Evolutionary conservation across 2,329 filamentous ascomycete species (phyloP), one percentile per base, ranked within the genome.

Genomic region (Colletotrichum tropicicola): DNA sequence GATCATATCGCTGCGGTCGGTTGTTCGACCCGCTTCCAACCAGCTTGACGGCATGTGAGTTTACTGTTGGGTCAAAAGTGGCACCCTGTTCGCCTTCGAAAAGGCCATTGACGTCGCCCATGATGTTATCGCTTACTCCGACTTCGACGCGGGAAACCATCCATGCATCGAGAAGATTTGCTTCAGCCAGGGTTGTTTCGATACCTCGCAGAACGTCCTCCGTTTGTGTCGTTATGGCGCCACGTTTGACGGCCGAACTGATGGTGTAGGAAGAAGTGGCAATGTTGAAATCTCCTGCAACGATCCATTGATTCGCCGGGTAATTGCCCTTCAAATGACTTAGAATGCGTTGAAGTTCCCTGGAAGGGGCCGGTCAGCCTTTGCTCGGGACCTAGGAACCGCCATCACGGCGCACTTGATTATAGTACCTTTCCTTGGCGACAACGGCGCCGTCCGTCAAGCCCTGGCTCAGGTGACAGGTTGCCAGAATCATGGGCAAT

Each of bases 241-340:
- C 83, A 55, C 79, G 82, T 59, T 82, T 80, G 2, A 85, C 68
- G 0, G 88, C 87, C 4, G 78, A 75, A 10, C 84, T 77, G 32
- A 91, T 83, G 0, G 87, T 86, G 55, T 80, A 79, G 2, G 79
- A 75, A 1, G 89, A 91, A 0, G 88, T 89, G 6, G 84, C 79
- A 23, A 91, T 77, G 69, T 91, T 91, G 72, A 91, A 89, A 70
- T 91, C 88, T 3, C 89, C 89, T 0, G 85, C 85, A 19, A 92
- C 69, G 4, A 91, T 77, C 79, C 84, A 87, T 5, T 86, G 80
- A 37, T 83, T 80, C 0, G 73, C 58, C 1, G 75, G 67, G 48
- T 86, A 83, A 0, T 74, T 69, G 1, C 66, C 68, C 1, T 74
- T 71, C 15, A 91, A 68, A 70, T 88, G 75, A 7, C 73, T 72